Conservation (phyloP, 768 basidiomycete genomes). For the Strobilomyces confusus region DNA sequence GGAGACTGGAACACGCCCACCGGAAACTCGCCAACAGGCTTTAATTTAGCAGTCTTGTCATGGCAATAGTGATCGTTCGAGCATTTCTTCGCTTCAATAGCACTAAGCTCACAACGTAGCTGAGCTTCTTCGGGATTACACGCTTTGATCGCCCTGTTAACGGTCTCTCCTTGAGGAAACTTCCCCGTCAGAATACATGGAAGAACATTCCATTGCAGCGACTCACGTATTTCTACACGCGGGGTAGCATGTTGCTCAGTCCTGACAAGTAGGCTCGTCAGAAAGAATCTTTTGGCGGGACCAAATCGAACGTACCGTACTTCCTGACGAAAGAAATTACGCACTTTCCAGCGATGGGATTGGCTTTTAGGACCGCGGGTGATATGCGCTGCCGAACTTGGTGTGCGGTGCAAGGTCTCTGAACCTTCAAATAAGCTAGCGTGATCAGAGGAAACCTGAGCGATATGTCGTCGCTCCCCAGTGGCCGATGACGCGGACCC, state of each 20-base stretch:
- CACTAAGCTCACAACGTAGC: neutral
- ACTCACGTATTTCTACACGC: slow-evolving; percentile 33
- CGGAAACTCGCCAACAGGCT: neutral
- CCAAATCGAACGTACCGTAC: neutral
- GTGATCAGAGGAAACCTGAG: neutral
- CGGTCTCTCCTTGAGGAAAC: neutral
- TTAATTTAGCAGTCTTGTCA: neutral
- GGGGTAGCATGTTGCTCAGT: slow-evolving; percentile 43
- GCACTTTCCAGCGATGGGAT: too few species aligned
- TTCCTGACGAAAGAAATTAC: too few species aligned
- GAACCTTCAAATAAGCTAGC: neutral
- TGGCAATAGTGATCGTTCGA: neutral
- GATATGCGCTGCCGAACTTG: neutral
- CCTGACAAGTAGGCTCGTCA: neutral
- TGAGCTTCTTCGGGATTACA: neutral
- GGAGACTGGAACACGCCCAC: neutral
- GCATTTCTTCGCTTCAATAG: neutral
- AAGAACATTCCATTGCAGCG: neutral
- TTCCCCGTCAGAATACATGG: neutral
- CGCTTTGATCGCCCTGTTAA: neutral
- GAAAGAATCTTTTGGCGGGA: too few species aligned
- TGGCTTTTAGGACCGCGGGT: neutral
- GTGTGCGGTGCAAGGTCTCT: neutral
- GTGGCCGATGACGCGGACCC: too few species aligned
- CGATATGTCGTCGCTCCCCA: too few species aligned